Conservation (phyloP, 116 monocot genomes). For the Iris pallida region DNA sequence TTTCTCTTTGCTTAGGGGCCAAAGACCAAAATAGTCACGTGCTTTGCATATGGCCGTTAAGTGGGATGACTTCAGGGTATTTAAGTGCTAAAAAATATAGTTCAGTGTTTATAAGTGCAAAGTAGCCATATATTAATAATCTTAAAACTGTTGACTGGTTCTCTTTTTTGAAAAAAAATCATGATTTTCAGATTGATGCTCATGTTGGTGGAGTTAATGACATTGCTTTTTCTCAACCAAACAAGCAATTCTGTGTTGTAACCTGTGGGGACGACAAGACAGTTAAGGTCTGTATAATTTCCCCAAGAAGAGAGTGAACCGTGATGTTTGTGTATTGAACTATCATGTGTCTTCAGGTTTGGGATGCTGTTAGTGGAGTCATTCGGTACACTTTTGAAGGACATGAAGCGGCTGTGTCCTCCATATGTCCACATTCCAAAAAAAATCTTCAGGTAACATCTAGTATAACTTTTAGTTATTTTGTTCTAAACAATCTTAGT, state of each 20-base stretch:
- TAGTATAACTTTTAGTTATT: not conserved
- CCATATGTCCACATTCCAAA: conserved; percentile 47
- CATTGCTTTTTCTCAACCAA: conserved; percentile 31
- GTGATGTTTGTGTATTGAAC: conserved; percentile 5
- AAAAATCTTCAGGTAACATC: conserved; percentile 44
- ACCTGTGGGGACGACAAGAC: conserved; percentile 43
- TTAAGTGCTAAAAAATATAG: too few species aligned
- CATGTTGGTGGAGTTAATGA: conserved; percentile 48
- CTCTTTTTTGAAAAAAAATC: not conserved
- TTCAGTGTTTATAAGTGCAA: too few species aligned
- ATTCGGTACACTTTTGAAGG: conserved; percentile 41
- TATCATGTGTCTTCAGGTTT: conserved; percentile 27
- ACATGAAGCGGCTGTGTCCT: conserved; percentile 51
- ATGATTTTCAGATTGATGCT: conserved; percentile 33
- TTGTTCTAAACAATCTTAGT: too few species aligned
- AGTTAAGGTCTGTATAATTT: conserved; percentile 20
- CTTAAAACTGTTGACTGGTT: not conserved
- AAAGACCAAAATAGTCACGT: too few species aligned
- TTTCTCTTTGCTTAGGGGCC: too few species aligned
- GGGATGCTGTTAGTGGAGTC: conserved; percentile 39
- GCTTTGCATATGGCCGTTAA: too few species aligned
- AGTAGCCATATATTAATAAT: too few species aligned
- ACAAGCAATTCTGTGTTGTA: conserved; percentile 16
- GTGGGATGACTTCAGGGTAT: too few species aligned
- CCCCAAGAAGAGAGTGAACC: not conserved